Base-by-base conservation (phyloP, 805 yeast species). In the Wickerhamomyces canadensis region DNA sequence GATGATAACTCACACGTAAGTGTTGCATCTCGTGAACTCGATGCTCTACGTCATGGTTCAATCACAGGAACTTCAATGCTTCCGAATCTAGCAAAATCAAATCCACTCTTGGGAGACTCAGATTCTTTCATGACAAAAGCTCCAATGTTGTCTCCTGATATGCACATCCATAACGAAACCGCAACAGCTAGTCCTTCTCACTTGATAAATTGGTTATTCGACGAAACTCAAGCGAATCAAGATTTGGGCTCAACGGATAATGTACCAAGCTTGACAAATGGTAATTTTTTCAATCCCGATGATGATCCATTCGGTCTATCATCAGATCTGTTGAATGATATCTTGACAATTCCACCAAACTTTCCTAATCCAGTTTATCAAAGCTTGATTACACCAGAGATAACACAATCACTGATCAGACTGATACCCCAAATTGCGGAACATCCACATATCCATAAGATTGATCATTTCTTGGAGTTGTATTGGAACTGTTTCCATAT, bases 401-500 rank as follows among this genome's bases (percentile, higher is more conserved):
- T 52, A 6, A 28, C 42, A 2, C 30, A 42, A 21, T 28, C 36
- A 4, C 30, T 55, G 16, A 37, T 51, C 6, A 30, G 33, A 9
- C n/a, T 50, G 18, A 31, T 52, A 2, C 60, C 59, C n/a, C 27
- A 33, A 13, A 35, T 54, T 19, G 47, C 47, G 1, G 25, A 42
- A 14, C 55, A 54, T 37, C 47, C 46, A 27, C 39, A 47, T 25
- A 33, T 54, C 7, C 37, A 41, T 16, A 40, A 50, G 18, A 37
- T 53, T n/a, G 48, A 45, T n/a, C 42, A 49, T 13, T 54, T 52
- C 33, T 31, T 54, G 30, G 57, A 49, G 25, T 26, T 54, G 7
- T 54, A 40, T 30, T 54, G 59, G 59, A 49, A 40, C 11, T 41
- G 48, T 27, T 54, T 54, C 44, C 59, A 54, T 37, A 40, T 76